Evolutionary conservation across 805 yeast species (phyloP), one percentile per base, ranked within the genome.

Genomic region (Saccharomycopsis oosterbeekiorum): DNA sequence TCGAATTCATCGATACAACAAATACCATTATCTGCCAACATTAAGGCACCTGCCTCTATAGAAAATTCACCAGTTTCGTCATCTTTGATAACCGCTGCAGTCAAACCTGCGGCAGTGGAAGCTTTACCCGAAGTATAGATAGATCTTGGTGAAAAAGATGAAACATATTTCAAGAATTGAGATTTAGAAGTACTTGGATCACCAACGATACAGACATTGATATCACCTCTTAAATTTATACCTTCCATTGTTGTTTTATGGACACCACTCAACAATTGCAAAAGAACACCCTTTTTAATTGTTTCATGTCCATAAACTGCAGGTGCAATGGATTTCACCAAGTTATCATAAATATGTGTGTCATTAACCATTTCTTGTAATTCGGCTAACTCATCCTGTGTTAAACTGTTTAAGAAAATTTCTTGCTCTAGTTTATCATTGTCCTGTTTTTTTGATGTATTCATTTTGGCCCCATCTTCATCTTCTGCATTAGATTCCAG

Each of bases 1-100:
- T 94, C 99, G 68, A 94, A 94, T 76, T 94, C 99, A 73, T 94
- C 99, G 73, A 94, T 94, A 68, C 97, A 96, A 80, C 99, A 94
- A 64, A 94, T 89, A 65, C 99, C 99, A 70, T 93, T 94, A 75
- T 94, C 99, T 0, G 99, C 98, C 66, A 94, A 79, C 97, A 94
- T 94, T 62, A 94, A 78, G 1, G 99, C 99, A 71, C 99, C 99
- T 1, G 99, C 99, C 73, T 93, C 99, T 65, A 93, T 94, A 1
- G 98, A 93, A 69, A 88, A 90, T 70, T 93, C 99, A 43, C 97
- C 96, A 68, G 94, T 88, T 70, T 94, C 98, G 74, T 94, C 98
- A 71, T 93, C 99, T 71, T 88, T 89, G 12, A 94, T 96, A 26
- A 93, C 99, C 0, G 98, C 96, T 0, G 99, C 99, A 1, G 99